Conservation (phyloP, 2,329 filamentous ascomycete species). For the Talaromyces sp. region DNA sequence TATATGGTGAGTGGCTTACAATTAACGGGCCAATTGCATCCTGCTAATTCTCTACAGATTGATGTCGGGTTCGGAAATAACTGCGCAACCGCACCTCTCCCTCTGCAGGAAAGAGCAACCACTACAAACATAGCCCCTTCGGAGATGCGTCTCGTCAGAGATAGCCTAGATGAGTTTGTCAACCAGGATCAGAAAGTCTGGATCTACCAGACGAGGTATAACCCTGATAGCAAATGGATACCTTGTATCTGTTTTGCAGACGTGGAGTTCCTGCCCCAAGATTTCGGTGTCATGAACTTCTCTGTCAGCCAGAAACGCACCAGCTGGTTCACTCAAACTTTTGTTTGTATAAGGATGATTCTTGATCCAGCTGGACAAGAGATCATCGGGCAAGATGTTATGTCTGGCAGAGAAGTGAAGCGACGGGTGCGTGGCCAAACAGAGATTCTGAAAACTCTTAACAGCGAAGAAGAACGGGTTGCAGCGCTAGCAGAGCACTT, state of each 20-base stretch:
- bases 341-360: constrained; percentile 61
- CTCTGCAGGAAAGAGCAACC: constrained; percentile 48
- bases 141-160: constrained; percentile 57
- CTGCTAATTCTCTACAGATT: constrained; percentile 34
- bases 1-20: constrained; percentile 35
- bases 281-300: constrained; percentile 65
- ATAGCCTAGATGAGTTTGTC: constrained; percentile 50
- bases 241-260: constrained; percentile 68
- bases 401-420: constrained; percentile 58
- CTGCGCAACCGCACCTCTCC: constrained; percentile 61
- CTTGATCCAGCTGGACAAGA: constrained; percentile 50
- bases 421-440: constrained; percentile 56
- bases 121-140: constrained; percentile 55
- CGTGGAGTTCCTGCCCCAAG: constrained; percentile 62
- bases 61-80: constrained; percentile 69
- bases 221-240: constrained; percentile 55
- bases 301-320: constrained; percentile 54
- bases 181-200: constrained; percentile 55
- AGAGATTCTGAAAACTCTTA: constrained; percentile 50
- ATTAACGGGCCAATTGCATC: constrained; percentile 7
- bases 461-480: constrained; percentile 59
- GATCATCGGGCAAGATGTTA: constrained; percentile 57
- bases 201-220: constrained; percentile 65
- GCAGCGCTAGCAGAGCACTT: constrained; percentile 56
- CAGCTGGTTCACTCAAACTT: constrained; percentile 58